These are phyloP conservation scores for Mortierella sp. DNA, from an alignment of 371 early-diverging fungal species.

Conservation along the genomic window DNA sequence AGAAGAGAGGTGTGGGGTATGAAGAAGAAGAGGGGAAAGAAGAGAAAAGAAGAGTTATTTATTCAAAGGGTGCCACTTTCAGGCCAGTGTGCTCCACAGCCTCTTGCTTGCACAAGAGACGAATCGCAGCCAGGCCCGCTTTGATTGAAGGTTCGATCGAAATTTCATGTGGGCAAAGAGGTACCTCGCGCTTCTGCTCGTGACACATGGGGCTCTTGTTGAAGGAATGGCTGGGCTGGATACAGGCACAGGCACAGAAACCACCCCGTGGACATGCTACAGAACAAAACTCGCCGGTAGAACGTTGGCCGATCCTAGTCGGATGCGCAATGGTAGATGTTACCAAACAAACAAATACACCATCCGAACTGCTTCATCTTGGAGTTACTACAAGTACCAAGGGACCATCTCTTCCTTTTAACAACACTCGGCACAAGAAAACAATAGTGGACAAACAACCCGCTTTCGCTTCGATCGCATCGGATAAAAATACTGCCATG, in stretches of 20 bases:
- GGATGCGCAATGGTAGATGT: not conserved
- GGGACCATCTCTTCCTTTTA: not conserved
- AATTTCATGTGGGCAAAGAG: not conserved
- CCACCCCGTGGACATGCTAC: not conserved
- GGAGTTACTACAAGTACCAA: not conserved
- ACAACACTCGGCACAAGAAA: not conserved
- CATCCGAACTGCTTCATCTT: not conserved
- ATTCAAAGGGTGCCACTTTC: not conserved
- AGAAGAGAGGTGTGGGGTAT: slow-evolving; percentile 27
- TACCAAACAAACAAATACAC: not conserved
- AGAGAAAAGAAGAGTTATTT: not conserved
- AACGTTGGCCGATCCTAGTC: not conserved
- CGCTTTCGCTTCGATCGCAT: not conserved
- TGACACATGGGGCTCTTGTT: not conserved
- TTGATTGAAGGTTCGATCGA: not conserved
- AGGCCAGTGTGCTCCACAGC: slow-evolving; percentile 1
- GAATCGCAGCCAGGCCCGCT: slow-evolving; percentile 34
- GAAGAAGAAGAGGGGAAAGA: not conserved
- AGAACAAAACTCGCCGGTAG: not conserved
- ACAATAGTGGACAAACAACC: not conserved
- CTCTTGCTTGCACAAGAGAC: not conserved
- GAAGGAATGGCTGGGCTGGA: not conserved
- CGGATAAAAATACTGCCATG: slow-evolving; percentile 12
- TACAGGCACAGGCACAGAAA: not conserved
- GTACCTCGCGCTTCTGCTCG: not conserved